Conservation (phyloP, 352 stramenopile genomes). For the Aphanomyces invadans region DNA sequence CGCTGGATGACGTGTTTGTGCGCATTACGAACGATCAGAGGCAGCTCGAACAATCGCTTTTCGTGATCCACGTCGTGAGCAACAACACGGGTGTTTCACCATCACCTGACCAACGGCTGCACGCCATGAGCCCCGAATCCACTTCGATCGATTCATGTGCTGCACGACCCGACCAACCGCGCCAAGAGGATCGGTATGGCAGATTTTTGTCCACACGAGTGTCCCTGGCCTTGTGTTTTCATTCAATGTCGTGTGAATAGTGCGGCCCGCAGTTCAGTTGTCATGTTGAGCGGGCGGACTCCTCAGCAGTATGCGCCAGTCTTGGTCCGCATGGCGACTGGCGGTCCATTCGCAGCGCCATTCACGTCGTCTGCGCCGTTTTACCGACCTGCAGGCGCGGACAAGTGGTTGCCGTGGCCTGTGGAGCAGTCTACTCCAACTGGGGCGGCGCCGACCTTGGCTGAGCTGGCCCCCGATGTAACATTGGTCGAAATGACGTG, state of each 20-base stretch:
- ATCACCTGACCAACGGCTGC: too few species aligned
- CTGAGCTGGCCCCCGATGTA: too few species aligned
- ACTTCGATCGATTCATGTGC: too few species aligned
- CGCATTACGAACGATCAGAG: not conserved
- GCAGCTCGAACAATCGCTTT: not conserved
- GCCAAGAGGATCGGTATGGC: too few species aligned
- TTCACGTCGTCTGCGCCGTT: not conserved
- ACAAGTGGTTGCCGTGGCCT: not conserved
- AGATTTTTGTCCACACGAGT: too few species aligned
- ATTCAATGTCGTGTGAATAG: too few species aligned
- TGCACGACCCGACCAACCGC: too few species aligned
- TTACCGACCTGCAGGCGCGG: not conserved
- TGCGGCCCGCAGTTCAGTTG: too few species aligned
- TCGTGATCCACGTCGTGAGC: not conserved
- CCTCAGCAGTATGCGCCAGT: not conserved
- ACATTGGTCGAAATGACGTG: not conserved
- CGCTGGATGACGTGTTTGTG: not conserved
- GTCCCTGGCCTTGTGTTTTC: too few species aligned
- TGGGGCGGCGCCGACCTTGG: too few species aligned
- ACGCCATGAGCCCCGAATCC: too few species aligned
- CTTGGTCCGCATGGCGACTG: conserved; percentile 1
- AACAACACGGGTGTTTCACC: not conserved
- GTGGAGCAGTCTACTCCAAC: not conserved
- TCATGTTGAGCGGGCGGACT: too few species aligned
- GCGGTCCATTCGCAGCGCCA: not conserved